These are phyloP conservation scores for Candida tibetensis DNA, from an alignment of 805 yeast genomes.

Conservation along the genomic window DNA sequence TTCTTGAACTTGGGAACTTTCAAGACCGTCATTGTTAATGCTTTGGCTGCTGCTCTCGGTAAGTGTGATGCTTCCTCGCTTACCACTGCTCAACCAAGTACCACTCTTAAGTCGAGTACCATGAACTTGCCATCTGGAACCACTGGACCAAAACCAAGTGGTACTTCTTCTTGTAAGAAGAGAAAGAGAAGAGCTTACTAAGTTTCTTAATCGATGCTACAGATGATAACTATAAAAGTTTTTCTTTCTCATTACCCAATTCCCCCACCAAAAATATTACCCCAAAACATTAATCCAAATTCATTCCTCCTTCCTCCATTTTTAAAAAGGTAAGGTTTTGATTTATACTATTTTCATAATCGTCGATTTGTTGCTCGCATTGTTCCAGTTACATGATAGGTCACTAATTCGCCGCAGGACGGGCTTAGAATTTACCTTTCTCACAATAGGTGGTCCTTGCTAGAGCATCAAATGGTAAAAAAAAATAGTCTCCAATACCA, in stretches of 20 bases:
- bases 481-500: no score
- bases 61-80: conserved; percentile 32
- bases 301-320: neutral
- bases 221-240: neutral
- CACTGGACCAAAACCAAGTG: conserved; percentile 8
- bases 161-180: conserved; percentile 15
- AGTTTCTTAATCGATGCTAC: neutral
- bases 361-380: no score
- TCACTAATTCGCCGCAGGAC: conserved; percentile 4
- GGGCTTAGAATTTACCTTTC: conserved; percentile 1
- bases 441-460: neutral
- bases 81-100: conserved; percentile 24
- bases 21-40: conserved; percentile 39
- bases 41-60: conserved; percentile 42
- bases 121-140: conserved; percentile 11
- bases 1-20: conserved; percentile 39
- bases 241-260: neutral
- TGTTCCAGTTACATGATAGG: neutral
- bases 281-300: neutral
- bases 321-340: no score
- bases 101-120: conserved; percentile 19
- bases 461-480: no score
- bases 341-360: no score
- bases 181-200: conserved; percentile 28
- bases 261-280: neutral